Percentiles rank a stretch among this genome's conserved stretches.
phyloP scores from a whole-genome alignment of 108 stramenopile genomes.

The Seminavis robusta region DNA sequence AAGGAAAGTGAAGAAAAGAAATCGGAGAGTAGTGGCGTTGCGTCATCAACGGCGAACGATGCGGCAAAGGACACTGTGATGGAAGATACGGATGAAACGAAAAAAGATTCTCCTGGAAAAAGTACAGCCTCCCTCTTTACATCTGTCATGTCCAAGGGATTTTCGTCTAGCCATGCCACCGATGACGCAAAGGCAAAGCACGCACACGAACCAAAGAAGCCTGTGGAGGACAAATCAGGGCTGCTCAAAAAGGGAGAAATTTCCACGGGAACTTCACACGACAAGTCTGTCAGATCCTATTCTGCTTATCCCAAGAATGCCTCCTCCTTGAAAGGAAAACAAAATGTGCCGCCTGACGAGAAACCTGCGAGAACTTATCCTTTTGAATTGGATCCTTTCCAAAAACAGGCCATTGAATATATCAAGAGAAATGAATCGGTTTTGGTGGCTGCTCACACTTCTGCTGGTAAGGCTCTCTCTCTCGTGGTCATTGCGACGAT shows the following conservation, averaged over 20 bases:
- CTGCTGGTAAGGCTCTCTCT: conserved; percentile 49
- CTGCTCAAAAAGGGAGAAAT: conserved; percentile 40
- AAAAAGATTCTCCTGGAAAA: neutral
- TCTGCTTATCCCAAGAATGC: conserved; percentile 62
- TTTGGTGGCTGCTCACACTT: conserved; percentile 94
- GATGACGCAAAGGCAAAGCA: neutral
- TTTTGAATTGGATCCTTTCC: conserved; percentile 86
- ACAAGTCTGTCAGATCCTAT: conserved; percentile 83
- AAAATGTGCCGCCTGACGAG: no score
- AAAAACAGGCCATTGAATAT: conserved; percentile 87
- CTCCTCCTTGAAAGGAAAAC: neutral
- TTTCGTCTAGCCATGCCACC: conserved; percentile 1
- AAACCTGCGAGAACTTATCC: conserved; percentile 65
- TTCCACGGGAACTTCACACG: conserved; percentile 82
- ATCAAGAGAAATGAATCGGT: conserved; percentile 82
- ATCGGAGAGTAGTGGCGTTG: neutral
- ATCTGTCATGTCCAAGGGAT: conserved; percentile 12
- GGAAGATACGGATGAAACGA: neutral
- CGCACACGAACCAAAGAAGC: neutral
- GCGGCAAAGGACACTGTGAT: neutral
- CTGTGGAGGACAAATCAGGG: conserved; percentile 8
- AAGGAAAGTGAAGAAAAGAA: neutral
- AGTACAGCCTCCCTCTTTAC: conserved; percentile 1
- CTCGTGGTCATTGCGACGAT: neutral
- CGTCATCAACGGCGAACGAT: neutral